Base-by-base conservation (phyloP, 345 rosid genomes). In the Cardamine chenopodiifolia region DNA sequence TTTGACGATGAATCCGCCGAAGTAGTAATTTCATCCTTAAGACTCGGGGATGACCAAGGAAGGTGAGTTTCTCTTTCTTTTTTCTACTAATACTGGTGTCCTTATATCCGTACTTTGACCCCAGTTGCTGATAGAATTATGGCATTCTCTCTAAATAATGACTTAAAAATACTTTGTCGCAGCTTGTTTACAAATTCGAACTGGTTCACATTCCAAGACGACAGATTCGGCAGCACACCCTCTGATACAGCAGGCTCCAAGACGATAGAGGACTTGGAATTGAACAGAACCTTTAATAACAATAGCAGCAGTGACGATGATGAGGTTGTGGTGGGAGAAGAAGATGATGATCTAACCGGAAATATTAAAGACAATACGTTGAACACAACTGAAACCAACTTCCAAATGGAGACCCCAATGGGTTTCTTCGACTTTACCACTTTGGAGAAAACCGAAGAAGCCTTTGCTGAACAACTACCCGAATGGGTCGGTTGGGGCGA, bases 1-100 rank as follows among this genome's bases (percentile, higher is more conserved):
- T 96, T 92, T 53, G 98, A 96, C 65, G 98, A 96, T 76, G 99
- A 92, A 81, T 90, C 98, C 52, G 97, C 99, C 23, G 99, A 92
- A 84, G 97, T 96, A 25, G 98, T 96, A 55, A 89, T 96, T 79
- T 92, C 99, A 70, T 96, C 99, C 65, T 74, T 96, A 78, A 82
- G 98, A 83, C 95, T 96, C 18, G 99, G 99, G 60, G 97, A 89
- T 87, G 98, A 92, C 72, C 99, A 92, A 81, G 94, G 91, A 52
- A 92, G 98, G 99, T 90, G 73, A 87, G 86, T 62, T 50, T 71
- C 8, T 50, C 37, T 18, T 32, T 32, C 4, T 8, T 45, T 45
- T 67, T 2, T 22, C 14, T 19, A 20, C 8, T 5, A n/a, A 65
- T 39, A 18, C 53, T 18, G 13, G 39, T 62, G 39, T 62, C 29